A percentile compares a stretch with the other conserved stretches of the same genome.
Conservation (phyloP, 2,329 filamentous ascomycete genomes). For the Celoporthe dispersa region DNA sequence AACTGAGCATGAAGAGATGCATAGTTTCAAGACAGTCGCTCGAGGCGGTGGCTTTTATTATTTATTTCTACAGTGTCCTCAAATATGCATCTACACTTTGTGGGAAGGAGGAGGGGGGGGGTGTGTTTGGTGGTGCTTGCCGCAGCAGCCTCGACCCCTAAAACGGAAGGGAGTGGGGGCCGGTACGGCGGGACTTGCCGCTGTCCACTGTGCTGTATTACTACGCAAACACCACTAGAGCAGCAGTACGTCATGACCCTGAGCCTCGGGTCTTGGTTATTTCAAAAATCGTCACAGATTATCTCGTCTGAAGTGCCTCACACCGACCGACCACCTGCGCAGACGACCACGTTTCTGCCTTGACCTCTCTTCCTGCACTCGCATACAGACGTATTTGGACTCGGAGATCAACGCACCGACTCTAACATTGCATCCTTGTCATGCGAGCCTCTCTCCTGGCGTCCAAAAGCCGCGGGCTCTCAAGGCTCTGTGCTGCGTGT, state of each 20-base stretch:
- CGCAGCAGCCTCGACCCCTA: background rate
- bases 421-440: no score
- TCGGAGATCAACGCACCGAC: background rate
- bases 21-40: no score
- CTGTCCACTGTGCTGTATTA: background rate
- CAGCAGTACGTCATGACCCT: background rate
- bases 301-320: background rate
- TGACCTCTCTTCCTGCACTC: background rate
- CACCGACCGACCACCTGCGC: background rate
- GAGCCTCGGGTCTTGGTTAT: background rate
- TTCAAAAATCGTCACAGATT: background rate
- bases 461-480: constrained; percentile 10
- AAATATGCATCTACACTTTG: background rate
- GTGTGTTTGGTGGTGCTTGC: background rate
- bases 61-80: background rate
- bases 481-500: constrained; percentile 20
- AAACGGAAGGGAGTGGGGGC: background rate
- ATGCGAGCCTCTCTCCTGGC: constrained; percentile 11
- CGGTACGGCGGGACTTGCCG: background rate
- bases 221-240: background rate
- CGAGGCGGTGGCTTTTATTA: background rate
- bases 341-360: background rate
- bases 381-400: background rate
- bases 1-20: no score
- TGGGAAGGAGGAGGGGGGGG: background rate